These are phyloP conservation scores for Aegilops sharonensis DNA, from an alignment of 176 grass and related monocot species.

Conservation along the genomic window DNA sequence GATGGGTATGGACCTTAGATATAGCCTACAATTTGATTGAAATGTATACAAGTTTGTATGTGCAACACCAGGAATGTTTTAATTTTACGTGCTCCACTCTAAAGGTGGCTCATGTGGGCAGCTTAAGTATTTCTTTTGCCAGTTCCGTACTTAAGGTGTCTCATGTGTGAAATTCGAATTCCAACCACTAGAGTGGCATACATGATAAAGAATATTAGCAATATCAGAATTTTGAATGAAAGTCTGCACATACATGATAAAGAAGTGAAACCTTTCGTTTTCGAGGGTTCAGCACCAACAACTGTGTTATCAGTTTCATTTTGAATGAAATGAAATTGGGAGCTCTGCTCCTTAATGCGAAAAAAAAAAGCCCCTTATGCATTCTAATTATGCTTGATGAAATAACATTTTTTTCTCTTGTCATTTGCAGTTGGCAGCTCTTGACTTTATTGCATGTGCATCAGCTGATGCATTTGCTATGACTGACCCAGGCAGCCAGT, in stretches of 20 bases:
- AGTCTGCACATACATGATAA: too few relatives aligned
- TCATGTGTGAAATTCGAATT: constrained; percentile 10
- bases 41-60: background rate
- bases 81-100: background rate
- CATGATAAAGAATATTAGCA: background rate
- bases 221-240: constrained; percentile 5
- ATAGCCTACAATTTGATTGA: background rate
- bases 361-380: background rate
- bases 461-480: constrained; percentile 98
- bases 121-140: background rate
- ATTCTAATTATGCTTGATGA: constrained; percentile 1
- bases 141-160: background rate
- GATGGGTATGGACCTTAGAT: background rate
- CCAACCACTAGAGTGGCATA: background rate
- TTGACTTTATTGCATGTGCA: constrained; percentile 93
- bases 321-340: too few relatives aligned
- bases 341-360: too few relatives aligned
- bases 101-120: constrained; percentile 7
- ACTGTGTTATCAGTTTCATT: too few relatives aligned
- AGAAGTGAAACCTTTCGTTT: too few relatives aligned
- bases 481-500: constrained; percentile 92
- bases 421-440: constrained; percentile 71
- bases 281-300: too few relatives aligned
- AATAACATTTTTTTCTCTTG: constrained; percentile 24
- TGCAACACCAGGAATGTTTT: background rate